Base-by-base conservation (phyloP, 441 rosid species). In the Isatis lusitanica region DNA sequence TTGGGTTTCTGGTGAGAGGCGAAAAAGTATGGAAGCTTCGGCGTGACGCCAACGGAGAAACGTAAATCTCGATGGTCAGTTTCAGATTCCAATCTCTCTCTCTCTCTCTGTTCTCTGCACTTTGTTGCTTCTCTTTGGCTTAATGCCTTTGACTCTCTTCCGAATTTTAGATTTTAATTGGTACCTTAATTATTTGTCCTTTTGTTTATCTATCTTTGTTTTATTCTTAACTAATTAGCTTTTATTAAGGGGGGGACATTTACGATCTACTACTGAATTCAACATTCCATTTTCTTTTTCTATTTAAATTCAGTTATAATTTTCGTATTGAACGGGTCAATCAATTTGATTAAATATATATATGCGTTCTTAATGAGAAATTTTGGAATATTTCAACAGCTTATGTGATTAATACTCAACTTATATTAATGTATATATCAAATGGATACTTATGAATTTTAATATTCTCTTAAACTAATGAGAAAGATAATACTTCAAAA, bases 21-120 rank as follows among this genome's bases (percentile, higher is more conserved):
- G 52, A 57, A 10, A 46, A 28, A 48, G 31, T 31, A 59, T 55
- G 50, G 72, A 70, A 77, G 73, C 76, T 77, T 66, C 76, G 73
- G 59, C 80, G 80, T 77, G 63, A 71, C 73, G 76, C 62, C 21
- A 71, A 71, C 80, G 80, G 76, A 71, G 80, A 77, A 71, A 77
- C 76, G 80, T 71, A 71, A 77, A 71, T 77, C 80, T 77, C 80
- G 77, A 77, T 66, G 76, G 44, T 71, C 73, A 60, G 80, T 77
- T 71, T 60, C 73, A 77, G 76, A 65, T 65, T 59, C 73, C 72
- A 50, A 64, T 50, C 73, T 76, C 71, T 57, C 72, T 50, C 51
- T 52, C 50, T 47, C 51, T 50, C 51, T 52, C 50, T 47, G 21
- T 16, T 28, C 57, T 50, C 70, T 66, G 15, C 13, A 26, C 70